A percentile compares a stretch with the other conserved stretches of the same genome.
phyloP scores from a whole-genome alignment of 148 eudicot genomes.

The Fallopia convolvulus region DNA sequence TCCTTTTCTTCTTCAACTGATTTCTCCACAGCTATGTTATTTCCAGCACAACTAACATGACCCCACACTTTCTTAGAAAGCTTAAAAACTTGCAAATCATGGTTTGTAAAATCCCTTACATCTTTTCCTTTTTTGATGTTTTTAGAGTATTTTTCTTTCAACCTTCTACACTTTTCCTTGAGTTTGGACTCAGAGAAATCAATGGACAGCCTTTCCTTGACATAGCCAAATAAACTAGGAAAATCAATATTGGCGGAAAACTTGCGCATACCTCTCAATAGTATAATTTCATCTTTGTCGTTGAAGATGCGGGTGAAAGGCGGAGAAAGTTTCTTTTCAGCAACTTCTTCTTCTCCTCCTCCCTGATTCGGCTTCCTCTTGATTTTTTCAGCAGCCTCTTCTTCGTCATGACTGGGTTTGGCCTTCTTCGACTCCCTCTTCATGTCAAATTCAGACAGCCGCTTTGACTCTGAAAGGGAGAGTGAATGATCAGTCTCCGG shows the following conservation, averaged over 20 bases:
- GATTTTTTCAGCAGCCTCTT: too few species aligned
- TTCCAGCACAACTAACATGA: slow-evolving; percentile 11
- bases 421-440: too few species aligned
- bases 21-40: background rate
- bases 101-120: slow-evolving; percentile 26
- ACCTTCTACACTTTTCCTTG: slow-evolving; percentile 34
- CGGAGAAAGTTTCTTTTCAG: background rate
- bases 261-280: slow-evolving; percentile 36
- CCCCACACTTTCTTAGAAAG: slow-evolving; percentile 55
- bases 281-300: slow-evolving; percentile 37
- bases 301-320: slow-evolving; percentile 29
- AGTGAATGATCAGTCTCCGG: too few species aligned
- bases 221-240: slow-evolving; percentile 23
- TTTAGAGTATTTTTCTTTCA: slow-evolving; percentile 39
- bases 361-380: too few species aligned
- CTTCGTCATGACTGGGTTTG: too few species aligned
- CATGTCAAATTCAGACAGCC: too few species aligned
- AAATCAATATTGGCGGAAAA: slow-evolving; percentile 16
- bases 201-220: slow-evolving; percentile 23
- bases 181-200: slow-evolving; percentile 30
- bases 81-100: slow-evolving; percentile 31
- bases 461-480: too few species aligned
- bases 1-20: background rate
- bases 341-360: background rate
- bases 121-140: slow-evolving; percentile 18